These are phyloP conservation scores for Prinsepia uniflora DNA, from an alignment of 306 rosid genomes.

Conservation along the genomic window DNA sequence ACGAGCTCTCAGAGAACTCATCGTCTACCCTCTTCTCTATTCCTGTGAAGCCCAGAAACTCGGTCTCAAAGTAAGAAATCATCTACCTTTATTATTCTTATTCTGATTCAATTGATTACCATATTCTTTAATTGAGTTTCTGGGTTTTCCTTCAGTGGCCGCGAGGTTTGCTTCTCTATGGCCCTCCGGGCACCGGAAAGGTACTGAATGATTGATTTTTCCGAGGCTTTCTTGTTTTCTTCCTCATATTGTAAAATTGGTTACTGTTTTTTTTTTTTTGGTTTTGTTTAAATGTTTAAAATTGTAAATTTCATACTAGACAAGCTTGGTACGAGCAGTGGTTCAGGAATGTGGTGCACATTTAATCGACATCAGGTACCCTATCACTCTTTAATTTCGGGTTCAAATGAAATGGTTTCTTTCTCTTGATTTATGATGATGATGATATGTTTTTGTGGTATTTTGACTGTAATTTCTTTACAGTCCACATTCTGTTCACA, in stretches of 20 bases:
- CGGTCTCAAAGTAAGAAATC: conserved; percentile 59
- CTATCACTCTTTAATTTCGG: background rate
- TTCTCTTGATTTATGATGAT: background rate
- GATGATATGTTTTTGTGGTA: conserved; percentile 8
- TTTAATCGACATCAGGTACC: conserved; percentile 64
- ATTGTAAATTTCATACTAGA: conserved; percentile 36
- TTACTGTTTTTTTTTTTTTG: background rate
- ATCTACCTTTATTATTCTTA: background rate
- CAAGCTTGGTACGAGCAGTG: conserved; percentile 84
- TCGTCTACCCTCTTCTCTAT: conserved; percentile 58
- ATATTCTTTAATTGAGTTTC: background rate
- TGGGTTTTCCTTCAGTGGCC: conserved; percentile 63
- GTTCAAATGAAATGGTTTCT: background rate
- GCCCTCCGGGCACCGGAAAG: conserved; percentile 97
- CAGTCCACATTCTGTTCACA: conserved; percentile 79
- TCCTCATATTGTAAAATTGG: conserved; percentile 5
- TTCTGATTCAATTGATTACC: conserved; percentile 5
- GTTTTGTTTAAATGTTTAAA: background rate
- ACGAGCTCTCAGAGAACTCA: conserved; percentile 70
- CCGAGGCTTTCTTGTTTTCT: conserved; percentile 3
- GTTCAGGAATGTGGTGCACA: conserved; percentile 82
- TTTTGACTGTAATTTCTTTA: conserved; percentile 17
- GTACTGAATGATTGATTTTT: conserved; percentile 25
- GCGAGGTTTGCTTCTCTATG: conserved; percentile 74
- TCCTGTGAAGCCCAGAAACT: conserved; percentile 47